Evolutionary conservation across 23 red algal genomes (phyloP).

Genomic region (Chondrus crispus): DNA sequence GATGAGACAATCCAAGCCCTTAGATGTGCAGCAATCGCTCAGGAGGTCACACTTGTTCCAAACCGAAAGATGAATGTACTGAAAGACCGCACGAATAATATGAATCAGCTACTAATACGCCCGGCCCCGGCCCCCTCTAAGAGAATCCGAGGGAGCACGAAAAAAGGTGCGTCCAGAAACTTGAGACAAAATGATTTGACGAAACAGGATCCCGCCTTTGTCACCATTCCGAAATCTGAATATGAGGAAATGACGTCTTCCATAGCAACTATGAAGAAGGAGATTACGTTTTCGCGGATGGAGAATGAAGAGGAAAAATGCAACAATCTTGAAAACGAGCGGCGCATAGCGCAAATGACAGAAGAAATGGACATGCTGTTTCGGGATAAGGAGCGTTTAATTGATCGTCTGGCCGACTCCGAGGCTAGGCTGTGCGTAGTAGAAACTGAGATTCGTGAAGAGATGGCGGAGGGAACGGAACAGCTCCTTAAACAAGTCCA

Average conservation of each 20-base stretch:
- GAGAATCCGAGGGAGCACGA: neutral
- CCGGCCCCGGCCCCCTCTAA: neutral
- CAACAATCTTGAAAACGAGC: neutral
- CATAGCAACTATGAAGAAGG: conserved; percentile 23
- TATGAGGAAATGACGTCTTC: conserved; percentile 18
- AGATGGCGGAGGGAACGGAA: conserved; percentile 50
- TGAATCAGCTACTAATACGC: neutral
- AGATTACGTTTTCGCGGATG: neutral
- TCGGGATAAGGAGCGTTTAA: conserved; percentile 25
- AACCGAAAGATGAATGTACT: neutral
- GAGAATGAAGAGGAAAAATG: conserved; percentile 9
- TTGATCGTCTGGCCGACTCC: conserved; percentile 37
- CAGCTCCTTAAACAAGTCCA: conserved; percentile 48
- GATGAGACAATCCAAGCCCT: conserved; percentile 88
- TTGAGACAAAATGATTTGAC: neutral
- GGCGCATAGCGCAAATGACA: neutral
- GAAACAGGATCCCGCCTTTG: neutral
- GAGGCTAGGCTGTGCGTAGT: conserved; percentile 12
- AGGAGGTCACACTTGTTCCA: conserved; percentile 13
- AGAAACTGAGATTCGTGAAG: conserved; percentile 42
- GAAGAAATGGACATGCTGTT: neutral
- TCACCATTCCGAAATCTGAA: neutral
- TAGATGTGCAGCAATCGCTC: conserved; percentile 42
- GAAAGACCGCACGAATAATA: conserved; percentile 19
- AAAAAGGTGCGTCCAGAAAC: neutral